Base-by-base conservation (phyloP, 495 filamentous ascomycete genomes). In the Penicillium desertorum region DNA sequence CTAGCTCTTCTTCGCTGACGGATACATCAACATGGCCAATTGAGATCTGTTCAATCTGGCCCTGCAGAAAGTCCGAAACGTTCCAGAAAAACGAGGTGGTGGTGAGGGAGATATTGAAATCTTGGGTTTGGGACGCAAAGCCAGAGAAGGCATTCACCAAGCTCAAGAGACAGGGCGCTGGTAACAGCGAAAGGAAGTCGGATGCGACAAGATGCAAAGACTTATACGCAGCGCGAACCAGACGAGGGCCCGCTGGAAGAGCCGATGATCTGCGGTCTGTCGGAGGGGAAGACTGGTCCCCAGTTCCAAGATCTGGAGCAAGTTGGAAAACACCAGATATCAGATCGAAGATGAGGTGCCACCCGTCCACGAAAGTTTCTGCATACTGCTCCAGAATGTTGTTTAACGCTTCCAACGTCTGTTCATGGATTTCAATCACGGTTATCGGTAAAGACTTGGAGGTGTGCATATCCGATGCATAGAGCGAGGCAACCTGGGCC, bases 1-100 rank as follows among this genome's bases (percentile, higher is more conserved):
- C 63, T 6, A 83, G 62, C 34, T 71, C 62, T 5, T 72, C 66
- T 55, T 79, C 77, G 34, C 70, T 74, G n/a, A 77, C 67, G 1
- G 72, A 66, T 39, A 70, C 56, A 47, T 71, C 68, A 20, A 78
- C 66, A 46, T 75, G 58, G 11, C 59, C 76, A 37, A 86, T 67
- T 0, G 70, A 72, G 48, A 80, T 79, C 11, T 61, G 57, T 17
- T 75, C 74, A 43, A 75, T 82, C 25, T 76, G 73, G 41, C 66
- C 71, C 47, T 78, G 79, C 32, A 98, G 80, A 59, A 90, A 95
- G 68, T 96, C 92, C 2, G 94, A 96, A 12, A 96, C 82, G 59
- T 91, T 91, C 88, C 91, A 96, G 73, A 96, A 96, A 65, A 95
- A 95, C 0, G 93, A 96, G 11, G 94, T 88, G 2, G 91, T 92